Conservation (phyloP, 106 monocot genomes). For the Acorus gramineus region DNA sequence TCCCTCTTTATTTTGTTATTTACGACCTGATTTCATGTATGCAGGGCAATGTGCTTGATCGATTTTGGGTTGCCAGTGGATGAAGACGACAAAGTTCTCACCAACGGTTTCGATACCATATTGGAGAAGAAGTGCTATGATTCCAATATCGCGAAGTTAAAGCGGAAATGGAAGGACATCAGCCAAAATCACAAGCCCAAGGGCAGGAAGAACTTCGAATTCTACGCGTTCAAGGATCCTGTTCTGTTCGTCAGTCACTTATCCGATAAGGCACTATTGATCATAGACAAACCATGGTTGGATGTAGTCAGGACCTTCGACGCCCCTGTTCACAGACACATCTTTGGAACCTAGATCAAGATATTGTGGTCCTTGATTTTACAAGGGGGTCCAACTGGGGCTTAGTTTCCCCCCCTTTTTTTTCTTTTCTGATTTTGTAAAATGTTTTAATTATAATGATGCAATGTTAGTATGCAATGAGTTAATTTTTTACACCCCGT, state of each 20-base stretch:
- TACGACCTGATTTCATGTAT: neutral
- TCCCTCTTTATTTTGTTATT: neutral
- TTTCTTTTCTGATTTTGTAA: too few relatives aligned
- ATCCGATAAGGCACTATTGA: constrained; percentile 52
- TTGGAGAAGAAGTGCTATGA: constrained; percentile 14
- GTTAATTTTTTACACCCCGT: too few relatives aligned
- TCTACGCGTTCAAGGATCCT: constrained; percentile 53
- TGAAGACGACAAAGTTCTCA: constrained; percentile 25
- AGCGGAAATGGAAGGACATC: constrained; percentile 37
- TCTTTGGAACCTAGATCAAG: constrained; percentile 52
- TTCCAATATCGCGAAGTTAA: constrained; percentile 17
- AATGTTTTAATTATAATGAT: too few relatives aligned
- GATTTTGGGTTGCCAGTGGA: constrained; percentile 77
- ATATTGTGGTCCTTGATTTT: too few relatives aligned
- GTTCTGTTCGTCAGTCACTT: constrained; percentile 68
- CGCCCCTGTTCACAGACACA: constrained; percentile 88
- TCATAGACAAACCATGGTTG: constrained; percentile 80
- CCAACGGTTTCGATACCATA: constrained; percentile 19
- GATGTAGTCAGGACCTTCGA: constrained; percentile 57
- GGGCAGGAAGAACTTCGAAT: constrained; percentile 56
- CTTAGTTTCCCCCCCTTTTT: too few relatives aligned
- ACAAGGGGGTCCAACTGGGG: too few relatives aligned
- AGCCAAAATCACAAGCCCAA: constrained; percentile 9
- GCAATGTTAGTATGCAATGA: too few relatives aligned
- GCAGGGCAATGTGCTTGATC: constrained; percentile 93